Base-by-base conservation (phyloP, 306 rosid species). In the Cucurbita maxima region DNA sequence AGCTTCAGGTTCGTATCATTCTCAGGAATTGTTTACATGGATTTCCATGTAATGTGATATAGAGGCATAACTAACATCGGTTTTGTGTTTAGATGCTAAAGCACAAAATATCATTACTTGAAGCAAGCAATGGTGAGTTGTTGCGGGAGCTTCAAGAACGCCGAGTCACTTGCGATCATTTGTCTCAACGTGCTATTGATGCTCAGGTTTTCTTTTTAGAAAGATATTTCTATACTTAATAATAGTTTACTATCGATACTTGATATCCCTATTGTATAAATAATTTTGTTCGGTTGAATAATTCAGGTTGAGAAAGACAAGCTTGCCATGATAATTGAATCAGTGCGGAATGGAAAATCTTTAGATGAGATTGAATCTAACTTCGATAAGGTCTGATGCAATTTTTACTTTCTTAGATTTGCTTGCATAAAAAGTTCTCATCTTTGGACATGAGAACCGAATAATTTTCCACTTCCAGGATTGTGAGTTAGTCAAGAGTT, bases 341-440 rank as follows among this genome's bases (percentile, higher is more conserved):
- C 86, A 15, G 83, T 77, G 64, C 82, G 97, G 69, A 88, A 87
- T 56, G 99, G 99, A 43, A 91, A 87, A 86, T 81, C 99, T 48
- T 95, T 92, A 96, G 96, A 95, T 72, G 96, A 89, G 85, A 84
- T 95, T n/a, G 96, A 91, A 62, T 91, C 88, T 55, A 79, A 66
- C 76, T 80, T 80, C 57, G 83, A 83, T 53, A 86, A 95, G 99
- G 99, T 95, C 30, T 13, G 79, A 48, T 22, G 45, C 38, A 34
- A 37, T 76, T 69, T 34, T 79, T 44, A 7, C 66, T 52, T 19
- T 69, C 58, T 10, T 52, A 8, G 34, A 59, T 75, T 66, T 67
- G 30, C 10, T 14, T 69, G 68, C 62, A 36, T n/a, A 48, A 58
- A 2, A 64, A 54, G 15, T 22, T 19, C 58, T 70, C 58, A 40